Evolutionary conservation across 192 early-diverging fungal species (phyloP).

Genomic region (Entomortierella lignicola): DNA sequence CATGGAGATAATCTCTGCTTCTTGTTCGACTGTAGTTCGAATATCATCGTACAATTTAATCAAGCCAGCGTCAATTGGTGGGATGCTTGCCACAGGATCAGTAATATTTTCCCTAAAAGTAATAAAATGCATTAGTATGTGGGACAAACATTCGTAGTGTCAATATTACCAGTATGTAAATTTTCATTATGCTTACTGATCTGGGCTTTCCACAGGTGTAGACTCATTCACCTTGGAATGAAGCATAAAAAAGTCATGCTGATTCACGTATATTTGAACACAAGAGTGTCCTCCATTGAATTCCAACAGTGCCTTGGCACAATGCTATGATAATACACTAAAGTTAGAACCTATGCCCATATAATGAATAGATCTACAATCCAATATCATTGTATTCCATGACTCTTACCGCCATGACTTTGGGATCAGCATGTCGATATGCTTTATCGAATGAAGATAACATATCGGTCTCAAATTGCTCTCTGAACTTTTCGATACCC

Average conservation of each 20-base stretch:
- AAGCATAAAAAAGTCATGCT: conserved; percentile 95
- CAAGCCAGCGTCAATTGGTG: conserved; percentile 76
- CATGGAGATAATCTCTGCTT: conserved; percentile 92
- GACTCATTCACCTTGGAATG: conserved; percentile 75
- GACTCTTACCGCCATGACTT: conserved; percentile 77
- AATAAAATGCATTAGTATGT: background rate
- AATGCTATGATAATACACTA: conserved; percentile 69
- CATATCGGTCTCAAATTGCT: conserved; percentile 91
- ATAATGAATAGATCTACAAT: too few relatives aligned
- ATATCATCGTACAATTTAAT: conserved; percentile 88
- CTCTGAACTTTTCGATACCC: conserved; percentile 93
- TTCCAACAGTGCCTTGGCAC: conserved; percentile 87
- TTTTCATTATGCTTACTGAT: conserved; percentile 53
- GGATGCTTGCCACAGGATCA: conserved; percentile 65
- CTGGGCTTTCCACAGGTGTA: conserved; percentile 37
- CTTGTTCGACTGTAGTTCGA: conserved; percentile 80
- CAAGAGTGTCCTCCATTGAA: conserved; percentile 97
- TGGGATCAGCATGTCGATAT: conserved; percentile 78
- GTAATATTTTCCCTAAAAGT: conserved; percentile 59
- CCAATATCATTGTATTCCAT: too few relatives aligned
- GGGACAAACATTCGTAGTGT: background rate
- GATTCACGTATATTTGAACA: conserved; percentile 95
- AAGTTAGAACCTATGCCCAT: background rate
- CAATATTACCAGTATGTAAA: too few relatives aligned
- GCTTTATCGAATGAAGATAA: conserved; percentile 90